phyloP scores from a whole-genome alignment of 2,329 filamentous ascomycete species.

The Sporothrix dimorphospora region DNA sequence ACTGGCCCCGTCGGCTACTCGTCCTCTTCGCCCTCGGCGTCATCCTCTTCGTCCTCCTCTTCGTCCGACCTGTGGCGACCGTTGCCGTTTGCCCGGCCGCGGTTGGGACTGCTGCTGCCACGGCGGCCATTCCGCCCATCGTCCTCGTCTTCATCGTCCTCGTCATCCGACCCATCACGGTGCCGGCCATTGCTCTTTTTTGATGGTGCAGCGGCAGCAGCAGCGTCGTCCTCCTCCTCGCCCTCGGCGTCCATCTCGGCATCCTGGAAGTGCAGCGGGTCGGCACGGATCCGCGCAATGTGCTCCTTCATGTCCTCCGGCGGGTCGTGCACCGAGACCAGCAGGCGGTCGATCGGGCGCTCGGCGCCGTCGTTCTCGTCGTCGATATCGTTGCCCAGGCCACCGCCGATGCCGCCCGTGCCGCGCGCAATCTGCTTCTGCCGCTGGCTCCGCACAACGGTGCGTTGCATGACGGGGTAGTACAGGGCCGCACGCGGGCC shows the following conservation, averaged over 20 bases:
- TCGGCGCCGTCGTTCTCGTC: slow-evolving; percentile 38
- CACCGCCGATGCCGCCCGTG: no score
- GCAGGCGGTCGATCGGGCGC: slow-evolving; percentile 59
- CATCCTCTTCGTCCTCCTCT: slow-evolving; percentile 40
- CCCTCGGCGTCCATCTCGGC: slow-evolving; percentile 42
- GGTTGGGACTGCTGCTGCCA: slow-evolving; percentile 32
- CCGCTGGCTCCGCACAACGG: slow-evolving; percentile 63
- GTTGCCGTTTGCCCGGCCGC: slow-evolving; percentile 30
- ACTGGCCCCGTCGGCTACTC: slow-evolving; percentile 32
- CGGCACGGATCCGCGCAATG: slow-evolving; percentile 56
- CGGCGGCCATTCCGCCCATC: slow-evolving; percentile 27
- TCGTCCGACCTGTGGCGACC: slow-evolving; percentile 22
- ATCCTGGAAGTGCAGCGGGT: slow-evolving; percentile 55
- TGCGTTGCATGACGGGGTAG: slow-evolving; percentile 69
- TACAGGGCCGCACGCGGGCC: slow-evolving; percentile 65
- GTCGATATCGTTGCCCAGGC: slow-evolving; percentile 42
- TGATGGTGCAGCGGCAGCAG: slow-evolving; percentile 27
- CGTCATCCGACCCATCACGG: background rate
- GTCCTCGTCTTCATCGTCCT: slow-evolving; percentile 28
- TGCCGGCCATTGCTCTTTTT: slow-evolving; percentile 16
- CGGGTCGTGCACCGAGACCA: slow-evolving; percentile 59
- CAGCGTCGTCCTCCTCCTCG: slow-evolving; percentile 36
- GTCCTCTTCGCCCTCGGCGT: slow-evolving; percentile 55
- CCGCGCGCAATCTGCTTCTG: slow-evolving; percentile 64
- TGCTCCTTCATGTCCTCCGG: slow-evolving; percentile 56